Evolutionary conservation across 352 stramenopile genomes (phyloP).

Genomic region (Albugo candida): DNA sequence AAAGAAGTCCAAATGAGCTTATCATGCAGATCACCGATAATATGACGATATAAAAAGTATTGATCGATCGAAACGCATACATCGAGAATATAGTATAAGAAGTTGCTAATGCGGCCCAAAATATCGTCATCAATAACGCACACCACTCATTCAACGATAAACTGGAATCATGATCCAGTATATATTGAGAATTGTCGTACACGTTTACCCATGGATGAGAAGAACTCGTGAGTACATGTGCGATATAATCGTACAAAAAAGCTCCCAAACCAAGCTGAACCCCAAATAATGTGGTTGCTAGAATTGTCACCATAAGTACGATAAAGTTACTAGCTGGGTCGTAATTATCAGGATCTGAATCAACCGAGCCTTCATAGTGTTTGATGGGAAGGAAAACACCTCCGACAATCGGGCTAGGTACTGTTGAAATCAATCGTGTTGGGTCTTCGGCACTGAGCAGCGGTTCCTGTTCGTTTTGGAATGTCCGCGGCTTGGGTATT

Average conservation of each 20-base stretch:
- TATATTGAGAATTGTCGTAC: not conserved
- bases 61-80: constrained; percentile 57
- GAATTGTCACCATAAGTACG: constrained; percentile 67
- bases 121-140: constrained; percentile 46
- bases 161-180: constrained; percentile 1
- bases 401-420: constrained; percentile 57
- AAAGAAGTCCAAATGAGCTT: constrained; percentile 48
- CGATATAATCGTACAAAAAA: constrained; percentile 68
- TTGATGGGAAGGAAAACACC: constrained; percentile 69
- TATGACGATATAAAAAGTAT: constrained; percentile 57
- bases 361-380: constrained; percentile 43
- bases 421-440: constrained; percentile 46
- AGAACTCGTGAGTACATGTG: constrained; percentile 21
- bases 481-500: constrained; percentile 21
- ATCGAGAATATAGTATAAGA: constrained; percentile 60
- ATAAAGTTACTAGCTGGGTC: constrained; percentile 70
- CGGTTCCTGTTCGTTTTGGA: constrained; percentile 37
- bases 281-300: constrained; percentile 50
- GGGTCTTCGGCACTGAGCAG: constrained; percentile 49
- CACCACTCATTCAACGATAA: constrained; percentile 13
- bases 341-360: constrained; percentile 66
- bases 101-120: constrained; percentile 45
- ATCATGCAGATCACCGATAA: constrained; percentile 38
- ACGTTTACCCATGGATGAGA: not conserved
- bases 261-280: constrained; percentile 54